Conservation (phyloP, 116 monocot species). For the Zostera marina region DNA sequence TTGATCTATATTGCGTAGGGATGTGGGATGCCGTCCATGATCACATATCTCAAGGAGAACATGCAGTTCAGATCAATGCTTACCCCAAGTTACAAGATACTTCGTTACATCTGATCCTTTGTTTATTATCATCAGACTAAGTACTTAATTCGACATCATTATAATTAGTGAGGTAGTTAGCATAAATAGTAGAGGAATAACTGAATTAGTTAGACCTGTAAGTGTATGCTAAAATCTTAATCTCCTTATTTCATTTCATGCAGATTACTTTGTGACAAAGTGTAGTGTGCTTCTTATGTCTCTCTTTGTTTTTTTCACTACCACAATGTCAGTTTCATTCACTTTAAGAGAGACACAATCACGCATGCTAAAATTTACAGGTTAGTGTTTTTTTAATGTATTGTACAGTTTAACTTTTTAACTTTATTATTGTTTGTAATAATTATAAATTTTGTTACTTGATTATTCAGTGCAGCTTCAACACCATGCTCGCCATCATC, state of each 20-base stretch:
- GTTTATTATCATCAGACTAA: no score
- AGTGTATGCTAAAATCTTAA: not conserved
- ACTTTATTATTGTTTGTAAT: not conserved
- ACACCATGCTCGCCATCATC: constrained; percentile 90
- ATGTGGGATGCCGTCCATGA: no score
- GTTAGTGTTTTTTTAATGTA: constrained; percentile 15
- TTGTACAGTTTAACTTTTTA: not conserved
- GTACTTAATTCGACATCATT: no score
- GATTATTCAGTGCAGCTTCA: constrained; percentile 86
- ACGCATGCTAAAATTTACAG: constrained; percentile 99
- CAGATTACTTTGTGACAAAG: constrained; percentile 96
- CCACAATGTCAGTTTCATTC: constrained; percentile 98
- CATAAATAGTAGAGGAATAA: no score
- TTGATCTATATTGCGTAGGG: no score
- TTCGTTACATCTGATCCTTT: no score
- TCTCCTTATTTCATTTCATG: constrained; percentile 6
- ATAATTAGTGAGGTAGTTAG: no score
- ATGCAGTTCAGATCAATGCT: no score
- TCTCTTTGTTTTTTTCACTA: constrained; percentile 98
- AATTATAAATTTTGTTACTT: constrained; percentile 6
- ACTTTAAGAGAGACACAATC: constrained; percentile 97
- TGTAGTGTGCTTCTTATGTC: constrained; percentile 97
- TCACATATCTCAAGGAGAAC: no score
- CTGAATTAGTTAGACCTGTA: no score
- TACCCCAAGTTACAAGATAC: no score